A percentile compares a stretch with the other conserved stretches of the same genome.
Evolutionary conservation across 352 stramenopile species (phyloP).

Genomic region (Globisporangium radiosum): DNA sequence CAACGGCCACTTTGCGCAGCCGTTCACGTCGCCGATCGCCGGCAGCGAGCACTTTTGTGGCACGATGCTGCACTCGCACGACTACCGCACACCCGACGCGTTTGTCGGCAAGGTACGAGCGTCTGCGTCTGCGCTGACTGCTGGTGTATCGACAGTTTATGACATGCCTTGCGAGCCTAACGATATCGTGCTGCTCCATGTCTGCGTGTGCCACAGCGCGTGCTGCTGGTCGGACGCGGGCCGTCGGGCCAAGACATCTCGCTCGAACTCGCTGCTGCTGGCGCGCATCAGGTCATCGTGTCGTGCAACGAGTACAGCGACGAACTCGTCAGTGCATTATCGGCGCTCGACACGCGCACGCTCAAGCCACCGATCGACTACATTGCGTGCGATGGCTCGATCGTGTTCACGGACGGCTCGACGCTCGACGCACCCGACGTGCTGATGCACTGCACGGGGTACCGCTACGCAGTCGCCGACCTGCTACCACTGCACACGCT

Average conservation of each 20-base stretch:
- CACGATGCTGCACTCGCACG: slow-evolving; percentile 39
- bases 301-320: slow-evolving; percentile 36
- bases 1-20: slow-evolving; percentile 72
- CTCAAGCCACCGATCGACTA: slow-evolving; percentile 53
- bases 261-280: slow-evolving; percentile 42
- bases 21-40: slow-evolving; percentile 35
- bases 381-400: slow-evolving; percentile 36
- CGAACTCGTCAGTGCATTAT: slow-evolving; percentile 12
- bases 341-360: slow-evolving; percentile 23
- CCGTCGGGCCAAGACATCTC: slow-evolving; percentile 79
- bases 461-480: slow-evolving; percentile 55
- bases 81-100: slow-evolving; percentile 38
- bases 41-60: slow-evolving; percentile 48
- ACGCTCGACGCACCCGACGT: slow-evolving; percentile 43
- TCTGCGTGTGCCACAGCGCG: slow-evolving; percentile 19
- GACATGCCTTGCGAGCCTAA: too few relatives aligned
- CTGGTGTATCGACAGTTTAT: too few relatives aligned
- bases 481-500: slow-evolving; percentile 41
- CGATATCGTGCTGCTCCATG: not conserved
- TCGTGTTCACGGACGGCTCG: slow-evolving; percentile 60
- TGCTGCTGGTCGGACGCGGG: slow-evolving; percentile 60
- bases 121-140: not conserved
- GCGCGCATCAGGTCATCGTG: slow-evolving; percentile 50
- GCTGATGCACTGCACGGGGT: slow-evolving; percentile 77
- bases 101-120: slow-evolving; percentile 34